Evolutionary conservation across 1,284 basidiomycete genomes (phyloP).

Genomic region (Marasmius oreades): DNA sequence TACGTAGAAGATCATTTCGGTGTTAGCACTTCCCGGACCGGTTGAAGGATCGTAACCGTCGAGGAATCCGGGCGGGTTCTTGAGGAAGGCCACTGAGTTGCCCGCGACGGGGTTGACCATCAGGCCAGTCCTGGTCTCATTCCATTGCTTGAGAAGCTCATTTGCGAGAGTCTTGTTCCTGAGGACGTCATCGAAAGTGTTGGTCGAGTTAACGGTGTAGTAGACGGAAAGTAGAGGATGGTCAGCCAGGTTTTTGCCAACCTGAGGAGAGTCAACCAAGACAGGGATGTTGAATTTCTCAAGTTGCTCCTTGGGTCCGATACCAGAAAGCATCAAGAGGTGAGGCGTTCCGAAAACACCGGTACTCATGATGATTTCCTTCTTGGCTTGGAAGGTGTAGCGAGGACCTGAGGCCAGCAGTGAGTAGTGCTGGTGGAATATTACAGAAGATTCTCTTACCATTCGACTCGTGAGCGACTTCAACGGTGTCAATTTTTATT

Average conservation of each 20-base stretch:
- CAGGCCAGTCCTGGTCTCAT: constrained; percentile 4
- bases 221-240: constrained; percentile 12
- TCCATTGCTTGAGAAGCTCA: constrained; percentile 12
- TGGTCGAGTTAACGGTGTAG: constrained; percentile 13
- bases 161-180: constrained; percentile 4
- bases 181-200: constrained; percentile 15
- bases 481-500: constrained; percentile 1
- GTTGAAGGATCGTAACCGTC: constrained; percentile 14
- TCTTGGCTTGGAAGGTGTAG: constrained; percentile 9
- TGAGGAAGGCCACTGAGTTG: not conserved
- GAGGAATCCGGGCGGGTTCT: not conserved
- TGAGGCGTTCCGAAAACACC: constrained; percentile 15
- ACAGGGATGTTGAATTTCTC: constrained; percentile 10
- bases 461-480: constrained; percentile 9
- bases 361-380: constrained; percentile 18
- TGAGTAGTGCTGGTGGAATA: not conserved
- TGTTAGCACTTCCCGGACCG: constrained; percentile 17
- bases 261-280: constrained; percentile 16
- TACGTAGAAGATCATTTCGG: constrained; percentile 15
- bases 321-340: constrained; percentile 15
- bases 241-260: constrained; percentile 17
- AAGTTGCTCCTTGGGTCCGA: constrained; percentile 14
- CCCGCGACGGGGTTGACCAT: not conserved
- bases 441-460: constrained; percentile 6
- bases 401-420: not conserved